Base-by-base conservation (phyloP, 2,329 filamentous ascomycete genomes). In the Raffaelea arxii region DNA sequence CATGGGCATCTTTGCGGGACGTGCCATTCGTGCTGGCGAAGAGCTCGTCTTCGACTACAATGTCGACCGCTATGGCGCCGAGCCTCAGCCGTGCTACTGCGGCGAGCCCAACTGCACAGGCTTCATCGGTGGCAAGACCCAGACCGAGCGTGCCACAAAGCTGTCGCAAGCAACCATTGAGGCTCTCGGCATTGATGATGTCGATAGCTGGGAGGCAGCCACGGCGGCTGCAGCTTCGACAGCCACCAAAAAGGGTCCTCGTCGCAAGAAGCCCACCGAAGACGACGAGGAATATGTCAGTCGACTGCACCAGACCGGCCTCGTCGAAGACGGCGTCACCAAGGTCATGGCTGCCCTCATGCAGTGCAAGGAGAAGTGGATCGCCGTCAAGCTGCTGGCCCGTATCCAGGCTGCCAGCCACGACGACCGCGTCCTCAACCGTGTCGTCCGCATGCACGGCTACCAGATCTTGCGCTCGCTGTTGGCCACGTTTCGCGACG, bases 31-130 rank as follows among this genome's bases (percentile, higher is more conserved):
- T 60, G 82, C 86, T 18, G 92, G 92, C 46, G 92, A 98, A 64
- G 92, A 98, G 65, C 72, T 98, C 47, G 90, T 95, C 21, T 98
- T 98, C 73, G 96, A 98, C 70, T 98, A 98, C 77, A 98, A 98
- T 58, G 92, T 98, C 54, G 92, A 98, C 65, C 83, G 92, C 54
- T 98, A 98, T 61, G 92, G 92, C 53, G 90, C 92, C 38, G 89
- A 98, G 56, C 91, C 92, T 38, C 91, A 97, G 64, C 89, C 88
- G 24, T 98, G 92, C 66, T 97, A 97, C 65, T 98, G 92, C 63
- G 90, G 80, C 51, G 92, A 98, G 65, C 74, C 82, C 18, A 97
- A 96, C 60, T 98, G 92, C 65, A 88, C 89, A 19, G 92, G 92
- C 46, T 97, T 88, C 65, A 96, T 98, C 55, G 92, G 92, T 55